Percentiles rank a stretch among this genome's conserved stretches.
phyloP scores from a whole-genome alignment of 495 filamentous ascomycete species.

The Penicillium pancosmium region DNA sequence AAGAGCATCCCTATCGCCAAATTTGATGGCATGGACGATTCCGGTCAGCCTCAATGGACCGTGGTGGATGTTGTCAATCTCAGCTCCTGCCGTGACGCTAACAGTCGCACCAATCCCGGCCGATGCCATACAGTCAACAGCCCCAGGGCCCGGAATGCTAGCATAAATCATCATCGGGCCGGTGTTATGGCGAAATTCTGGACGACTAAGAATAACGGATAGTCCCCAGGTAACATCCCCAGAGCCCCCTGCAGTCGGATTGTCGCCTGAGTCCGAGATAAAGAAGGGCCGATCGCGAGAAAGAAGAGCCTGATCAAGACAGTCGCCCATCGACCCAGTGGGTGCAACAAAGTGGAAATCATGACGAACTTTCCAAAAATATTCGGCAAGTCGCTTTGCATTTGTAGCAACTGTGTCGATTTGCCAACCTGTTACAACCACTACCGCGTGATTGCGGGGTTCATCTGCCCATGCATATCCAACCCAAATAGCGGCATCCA shows the following conservation, averaged over 20 bases:
- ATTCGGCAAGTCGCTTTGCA: slow-evolving; percentile 49
- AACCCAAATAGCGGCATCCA: slow-evolving; percentile 62
- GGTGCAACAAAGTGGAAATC: slow-evolving; percentile 59
- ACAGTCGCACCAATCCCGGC: slow-evolving; percentile 54
- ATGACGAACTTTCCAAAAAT: slow-evolving; percentile 52
- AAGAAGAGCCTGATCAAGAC: slow-evolving; percentile 48
- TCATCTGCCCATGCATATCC: slow-evolving; percentile 65
- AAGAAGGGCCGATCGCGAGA: slow-evolving; percentile 55
- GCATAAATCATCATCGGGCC: slow-evolving; percentile 54
- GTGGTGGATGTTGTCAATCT: slow-evolving; percentile 54
- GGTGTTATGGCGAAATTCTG: slow-evolving; percentile 47
- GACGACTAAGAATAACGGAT: slow-evolving; percentile 45
- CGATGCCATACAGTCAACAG: slow-evolving; percentile 44
- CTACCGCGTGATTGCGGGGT: slow-evolving; percentile 54
- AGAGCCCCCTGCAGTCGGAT: slow-evolving; percentile 58
- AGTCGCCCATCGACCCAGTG: slow-evolving; percentile 52
- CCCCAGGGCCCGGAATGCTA: slow-evolving; percentile 54
- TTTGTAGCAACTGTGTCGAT: slow-evolving; percentile 33
- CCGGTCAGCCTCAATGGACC: slow-evolving; percentile 59
- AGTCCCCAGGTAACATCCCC: slow-evolving; percentile 61
- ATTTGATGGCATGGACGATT: slow-evolving; percentile 53
- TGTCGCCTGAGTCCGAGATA: slow-evolving; percentile 62
- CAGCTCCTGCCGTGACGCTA: slow-evolving; percentile 57
- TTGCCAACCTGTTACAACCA: slow-evolving; percentile 58
- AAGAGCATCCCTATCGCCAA: slow-evolving; percentile 52